Conservation (phyloP, 257 asterid genomes). For the Asclepias syriaca region DNA sequence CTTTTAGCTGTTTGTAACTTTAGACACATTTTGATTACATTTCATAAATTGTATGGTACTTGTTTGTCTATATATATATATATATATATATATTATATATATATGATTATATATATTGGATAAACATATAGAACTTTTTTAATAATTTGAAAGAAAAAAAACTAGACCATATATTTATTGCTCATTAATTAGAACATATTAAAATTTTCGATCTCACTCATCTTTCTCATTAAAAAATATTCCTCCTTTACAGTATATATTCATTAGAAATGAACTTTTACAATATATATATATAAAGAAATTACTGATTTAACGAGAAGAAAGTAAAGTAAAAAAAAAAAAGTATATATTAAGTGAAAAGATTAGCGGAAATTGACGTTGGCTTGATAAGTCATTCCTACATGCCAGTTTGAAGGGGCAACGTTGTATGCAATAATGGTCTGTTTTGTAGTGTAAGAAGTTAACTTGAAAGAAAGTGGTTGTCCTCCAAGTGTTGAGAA, state of each 20-base stretch:
- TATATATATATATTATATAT: too few species aligned
- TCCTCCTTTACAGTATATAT: neutral
- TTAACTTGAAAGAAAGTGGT: constrained; percentile 58
- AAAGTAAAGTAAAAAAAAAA: neutral
- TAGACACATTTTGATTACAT: too few species aligned
- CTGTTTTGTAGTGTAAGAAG: constrained; percentile 54
- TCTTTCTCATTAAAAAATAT: neutral
- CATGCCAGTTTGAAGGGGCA: constrained; percentile 61
- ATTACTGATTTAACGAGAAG: neutral
- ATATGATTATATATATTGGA: too few species aligned
- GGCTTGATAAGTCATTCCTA: constrained; percentile 49
- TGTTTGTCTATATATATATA: too few species aligned
- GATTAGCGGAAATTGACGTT: constrained; percentile 50
- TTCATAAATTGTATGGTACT: too few species aligned
- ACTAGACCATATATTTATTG: too few species aligned
- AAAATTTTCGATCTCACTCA: neutral
- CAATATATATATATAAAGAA: neutral
- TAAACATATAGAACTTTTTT: too few species aligned
- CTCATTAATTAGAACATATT: too few species aligned
- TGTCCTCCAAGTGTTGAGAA: constrained; percentile 63
- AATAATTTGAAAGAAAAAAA: too few species aligned
- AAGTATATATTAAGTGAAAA: neutral
- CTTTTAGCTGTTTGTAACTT: too few species aligned
- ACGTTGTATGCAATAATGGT: constrained; percentile 51
- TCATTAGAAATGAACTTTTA: neutral